Percentiles rank a stretch among this genome's conserved stretches.
Conservation (phyloP, 805 yeast genomes). For the Yamadazyma philogaea region DNA sequence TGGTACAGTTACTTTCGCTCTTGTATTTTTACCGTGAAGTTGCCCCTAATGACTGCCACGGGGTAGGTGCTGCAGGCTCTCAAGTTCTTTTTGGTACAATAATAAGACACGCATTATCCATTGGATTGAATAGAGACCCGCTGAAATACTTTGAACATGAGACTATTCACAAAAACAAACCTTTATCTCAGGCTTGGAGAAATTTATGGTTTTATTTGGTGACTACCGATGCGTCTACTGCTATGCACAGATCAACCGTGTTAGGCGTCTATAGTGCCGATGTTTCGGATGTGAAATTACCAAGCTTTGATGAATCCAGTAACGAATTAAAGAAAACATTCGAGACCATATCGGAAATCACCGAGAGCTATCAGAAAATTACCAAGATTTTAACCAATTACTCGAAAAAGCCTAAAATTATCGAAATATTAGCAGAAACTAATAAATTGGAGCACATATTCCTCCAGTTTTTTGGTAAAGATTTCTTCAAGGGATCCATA, state of each 20-base stretch:
- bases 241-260: conserved; percentile 33
- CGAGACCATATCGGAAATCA: conserved; percentile 17
- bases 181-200: conserved; percentile 33
- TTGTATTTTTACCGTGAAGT: conserved; percentile 33
- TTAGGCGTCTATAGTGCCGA: conserved; percentile 26
- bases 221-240: conserved; percentile 27
- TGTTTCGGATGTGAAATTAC: conserved; percentile 32
- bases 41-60: conserved; percentile 42
- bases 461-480: conserved; percentile 37
- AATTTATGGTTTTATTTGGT: conserved; percentile 33
- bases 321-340: conserved; percentile 6
- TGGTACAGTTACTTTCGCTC: conserved; percentile 34
- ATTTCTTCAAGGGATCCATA: conserved; percentile 38
- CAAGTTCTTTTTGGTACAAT: conserved; percentile 36
- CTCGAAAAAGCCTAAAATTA: conserved; percentile 28
- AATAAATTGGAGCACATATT: conserved; percentile 35
- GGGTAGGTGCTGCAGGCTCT: conserved; percentile 39
- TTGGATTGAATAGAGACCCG: conserved; percentile 43
- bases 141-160: conserved; percentile 27
- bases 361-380: conserved; percentile 29
- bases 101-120: conserved; percentile 36
- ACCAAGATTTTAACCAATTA: conserved; percentile 26
- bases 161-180: conserved; percentile 25
- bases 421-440: conserved; percentile 34
- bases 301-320: conserved; percentile 11